Evolutionary conservation across 2,329 filamentous ascomycete species (phyloP), one percentile per base, ranked within the genome.

Genomic region (Ceratocystis ficicola): DNA sequence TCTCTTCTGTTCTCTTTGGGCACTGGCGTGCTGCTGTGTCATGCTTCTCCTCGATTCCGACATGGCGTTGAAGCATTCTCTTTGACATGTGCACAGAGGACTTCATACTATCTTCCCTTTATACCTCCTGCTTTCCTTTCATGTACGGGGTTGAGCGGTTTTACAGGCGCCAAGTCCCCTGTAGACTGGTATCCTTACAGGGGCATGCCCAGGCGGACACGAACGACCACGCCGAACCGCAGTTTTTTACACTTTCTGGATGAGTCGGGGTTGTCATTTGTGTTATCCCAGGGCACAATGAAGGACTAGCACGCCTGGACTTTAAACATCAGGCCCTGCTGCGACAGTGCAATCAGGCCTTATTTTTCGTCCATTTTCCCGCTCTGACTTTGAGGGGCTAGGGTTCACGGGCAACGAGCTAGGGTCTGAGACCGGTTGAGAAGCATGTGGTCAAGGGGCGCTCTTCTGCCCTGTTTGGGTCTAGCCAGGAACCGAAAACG

Each of bases 351-450:
- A 59, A 59, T 59, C 55, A 59, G 55, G 55, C 36, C 36, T 52
- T 10, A 1, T 12, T 15, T 52, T 52, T 22, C 20, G 8, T 10
- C 48, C 28, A 28, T 52, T 52, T 6, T 28, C 48, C 48, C 48
- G 36, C 36, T 41, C 36, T 41, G 36, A 20, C 48, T n/a, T 20
- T 52, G 48, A 59, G 30, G 55, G 55, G 30, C 55, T 59, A 59
- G 55, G 55, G 55, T 36, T 59, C 55, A 36, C 12, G 25, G 28
- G 15, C 25, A 20, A 17, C 7, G 36, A n/a, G 17, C 55, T 59
- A 59, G 55, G 55, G 10, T 59, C 55, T 32, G 55, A 59, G 55
- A 59, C 55, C 55, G 55, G 55, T n/a, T 59, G 55, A 32, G 55
- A 59, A 36, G 55, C 55, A 59, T 36, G 6, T 32, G 55, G 32